Percentiles rank a stretch among this genome's conserved stretches.
Evolutionary conservation across 306 rosid species (phyloP).

Genomic region (Prunus mume): DNA sequence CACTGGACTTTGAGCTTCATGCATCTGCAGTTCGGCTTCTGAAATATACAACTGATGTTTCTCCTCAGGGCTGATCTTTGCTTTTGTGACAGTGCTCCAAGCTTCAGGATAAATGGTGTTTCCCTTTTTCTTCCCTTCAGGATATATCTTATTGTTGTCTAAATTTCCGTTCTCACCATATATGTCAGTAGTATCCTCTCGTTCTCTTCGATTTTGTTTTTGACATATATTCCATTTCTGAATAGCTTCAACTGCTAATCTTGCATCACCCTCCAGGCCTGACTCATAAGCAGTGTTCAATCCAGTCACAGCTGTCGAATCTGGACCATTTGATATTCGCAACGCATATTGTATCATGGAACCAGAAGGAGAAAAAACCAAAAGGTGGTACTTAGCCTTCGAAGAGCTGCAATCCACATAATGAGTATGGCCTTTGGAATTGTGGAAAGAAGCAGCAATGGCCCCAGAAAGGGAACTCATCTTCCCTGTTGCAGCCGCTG

Average conservation of each 20-base stretch:
- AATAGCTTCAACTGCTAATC: slow-evolving; percentile 77
- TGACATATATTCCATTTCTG: slow-evolving; percentile 92
- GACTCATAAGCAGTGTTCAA: slow-evolving; percentile 49
- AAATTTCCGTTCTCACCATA: slow-evolving; percentile 82
- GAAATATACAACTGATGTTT: slow-evolving; percentile 75
- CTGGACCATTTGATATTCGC: slow-evolving; percentile 42
- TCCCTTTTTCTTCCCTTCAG: slow-evolving; percentile 50
- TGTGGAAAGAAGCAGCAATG: slow-evolving; percentile 74
- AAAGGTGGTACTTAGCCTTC: slow-evolving; percentile 57
- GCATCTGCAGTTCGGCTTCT: slow-evolving; percentile 96
- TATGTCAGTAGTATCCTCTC: slow-evolving; percentile 74
- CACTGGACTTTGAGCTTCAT: slow-evolving; percentile 52
- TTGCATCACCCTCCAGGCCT: slow-evolving; percentile 53
- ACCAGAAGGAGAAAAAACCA: slow-evolving; percentile 89
- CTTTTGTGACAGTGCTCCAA: slow-evolving; percentile 36
- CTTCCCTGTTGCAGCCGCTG: slow-evolving; percentile 90
- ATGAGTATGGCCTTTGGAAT: slow-evolving; percentile 48
- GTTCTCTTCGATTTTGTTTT: slow-evolving; percentile 62
- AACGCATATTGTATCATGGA: slow-evolving; percentile 78
- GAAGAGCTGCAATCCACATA: slow-evolving; percentile 44
- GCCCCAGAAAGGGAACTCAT: slow-evolving; percentile 62
- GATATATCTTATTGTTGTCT: slow-evolving; percentile 55
- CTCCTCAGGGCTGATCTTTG: slow-evolving; percentile 51
- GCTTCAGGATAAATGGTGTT: slow-evolving; percentile 38
- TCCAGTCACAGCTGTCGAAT: slow-evolving; percentile 45